A percentile compares a stretch with the other conserved stretches of the same genome.
Conservation (phyloP, 2,329 filamentous ascomycete species). For the Penicillium sumatraense region DNA sequence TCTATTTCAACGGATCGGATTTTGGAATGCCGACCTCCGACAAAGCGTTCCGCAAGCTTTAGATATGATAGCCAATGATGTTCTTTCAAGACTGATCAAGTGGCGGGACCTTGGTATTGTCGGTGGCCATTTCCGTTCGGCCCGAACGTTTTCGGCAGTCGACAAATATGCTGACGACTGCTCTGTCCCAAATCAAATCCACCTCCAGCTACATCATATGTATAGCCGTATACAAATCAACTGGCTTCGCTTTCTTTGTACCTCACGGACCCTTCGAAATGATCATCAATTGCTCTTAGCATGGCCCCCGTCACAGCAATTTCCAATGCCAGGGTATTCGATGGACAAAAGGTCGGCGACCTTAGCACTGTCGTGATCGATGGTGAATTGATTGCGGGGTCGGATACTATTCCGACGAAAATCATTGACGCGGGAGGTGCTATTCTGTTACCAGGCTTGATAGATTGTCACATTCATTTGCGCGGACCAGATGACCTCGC, state of each 20-base stretch:
- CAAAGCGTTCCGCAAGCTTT: not conserved
- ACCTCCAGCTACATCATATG: not conserved
- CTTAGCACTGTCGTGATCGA: not conserved
- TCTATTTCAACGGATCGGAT: not conserved
- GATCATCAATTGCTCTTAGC: not conserved
- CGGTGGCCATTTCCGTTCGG: constrained; percentile 1
- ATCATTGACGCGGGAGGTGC: not conserved
- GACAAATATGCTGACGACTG: not conserved
- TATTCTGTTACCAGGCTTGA: constrained; percentile 7
- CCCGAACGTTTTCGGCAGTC: constrained; percentile 3
- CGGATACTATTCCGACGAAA: not conserved
- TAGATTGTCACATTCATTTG: constrained; percentile 6
- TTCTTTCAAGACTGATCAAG: not conserved
- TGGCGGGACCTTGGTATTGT: not conserved
- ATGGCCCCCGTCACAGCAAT: not conserved
- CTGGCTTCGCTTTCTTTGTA: not conserved
- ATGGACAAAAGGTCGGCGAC: not conserved
- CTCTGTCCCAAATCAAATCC: too few relatives aligned
- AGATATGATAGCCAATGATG: not conserved
- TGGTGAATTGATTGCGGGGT: not conserved
- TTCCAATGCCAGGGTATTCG: constrained; percentile 5
- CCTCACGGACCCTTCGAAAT: not conserved
- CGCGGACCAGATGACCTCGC: not conserved
- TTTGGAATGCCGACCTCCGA: not conserved
- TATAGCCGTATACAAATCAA: not conserved